Evolutionary conservation across 2,329 filamentous ascomycete genomes (phyloP), one percentile per base, ranked within the genome.

Genomic region (Samsoniella hepiali): DNA sequence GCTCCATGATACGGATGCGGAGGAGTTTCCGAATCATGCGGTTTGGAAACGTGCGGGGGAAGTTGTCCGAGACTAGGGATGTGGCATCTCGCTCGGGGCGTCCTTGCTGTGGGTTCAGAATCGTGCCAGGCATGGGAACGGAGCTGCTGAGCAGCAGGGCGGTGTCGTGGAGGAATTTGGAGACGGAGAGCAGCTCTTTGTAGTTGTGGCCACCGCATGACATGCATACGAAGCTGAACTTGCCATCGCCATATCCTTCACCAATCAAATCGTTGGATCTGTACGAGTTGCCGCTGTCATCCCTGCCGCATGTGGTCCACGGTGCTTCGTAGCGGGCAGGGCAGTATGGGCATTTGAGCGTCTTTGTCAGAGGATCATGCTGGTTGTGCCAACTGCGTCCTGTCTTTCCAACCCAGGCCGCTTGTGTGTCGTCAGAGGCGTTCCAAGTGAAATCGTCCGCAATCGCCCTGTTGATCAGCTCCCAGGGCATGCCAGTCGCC

Each of bases 401-500:
- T 0, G 85, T 88, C 13, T 69, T 69, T 0, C 63, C 66, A 1
- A 76, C 73, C 77, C 88, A 91, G 2, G 68, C 65, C 1, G 68
- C 67, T 58, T 78, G 79, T 29, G 82, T 80, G 1, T 73, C 72
- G 0, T 76, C 69, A 0, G 80, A 75, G 4, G 81, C 78, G 1
- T 72, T 74, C 70, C 88, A 91, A 59, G 80, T 79, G 69, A 90
- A 88, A 27, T 79, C 73, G 9, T 78, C 74, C 68, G 89, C 80
- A 66, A 92, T 89, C 40, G 79, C 82, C 1, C 75, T 68, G 62
- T 86, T 81, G 51, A 90, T 76, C 0, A 81, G 72, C 15, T 79
- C 69, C 89, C 89, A 93, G 0, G 90, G 91, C 66, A 94, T 80
- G 0, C 85, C 84, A 0, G 81, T 79, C 1, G 78, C 76, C 88